Conservation (phyloP, 176 grass and related monocot species). For the Oryza coarctata region DNA sequence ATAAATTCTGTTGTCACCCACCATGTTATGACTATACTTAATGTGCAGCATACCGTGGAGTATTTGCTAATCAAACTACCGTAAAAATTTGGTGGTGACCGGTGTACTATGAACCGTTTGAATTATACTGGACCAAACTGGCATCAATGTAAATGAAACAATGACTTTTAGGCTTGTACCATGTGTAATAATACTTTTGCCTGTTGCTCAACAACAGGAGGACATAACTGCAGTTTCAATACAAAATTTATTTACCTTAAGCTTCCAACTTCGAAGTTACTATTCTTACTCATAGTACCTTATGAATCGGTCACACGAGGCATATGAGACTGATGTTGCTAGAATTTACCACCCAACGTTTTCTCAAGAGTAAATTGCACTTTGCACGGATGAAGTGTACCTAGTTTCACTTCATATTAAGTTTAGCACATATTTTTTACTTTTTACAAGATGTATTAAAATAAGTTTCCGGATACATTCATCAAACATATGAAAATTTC, state of each 20-base stretch:
- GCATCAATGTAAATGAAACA: conserved; percentile 25
- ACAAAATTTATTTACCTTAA: conserved; percentile 5
- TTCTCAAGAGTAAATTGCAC: not conserved
- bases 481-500: too few species aligned
- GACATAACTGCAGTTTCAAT: conserved; percentile 18
- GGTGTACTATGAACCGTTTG: not conserved
- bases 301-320: not conserved
- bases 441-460: too few species aligned
- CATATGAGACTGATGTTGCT: not conserved
- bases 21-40: not conserved
- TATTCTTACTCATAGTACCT: not conserved
- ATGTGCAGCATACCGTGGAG: not conserved
- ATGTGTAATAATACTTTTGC: conserved; percentile 14
- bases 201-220: conserved; percentile 4
- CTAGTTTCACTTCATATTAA: too few species aligned
- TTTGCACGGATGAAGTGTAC: too few species aligned
- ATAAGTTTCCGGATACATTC: too few species aligned
- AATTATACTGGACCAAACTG: not conserved
- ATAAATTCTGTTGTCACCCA: not conserved
- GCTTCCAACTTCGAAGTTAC: conserved; percentile 3
- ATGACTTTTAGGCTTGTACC: not conserved
- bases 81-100: not conserved
- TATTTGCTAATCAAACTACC: not conserved
- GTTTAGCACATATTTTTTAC: too few species aligned
- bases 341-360: not conserved